Evolutionary conservation across 140 eudicot genomes (phyloP).

Genomic region (Oenanthe javanica): DNA sequence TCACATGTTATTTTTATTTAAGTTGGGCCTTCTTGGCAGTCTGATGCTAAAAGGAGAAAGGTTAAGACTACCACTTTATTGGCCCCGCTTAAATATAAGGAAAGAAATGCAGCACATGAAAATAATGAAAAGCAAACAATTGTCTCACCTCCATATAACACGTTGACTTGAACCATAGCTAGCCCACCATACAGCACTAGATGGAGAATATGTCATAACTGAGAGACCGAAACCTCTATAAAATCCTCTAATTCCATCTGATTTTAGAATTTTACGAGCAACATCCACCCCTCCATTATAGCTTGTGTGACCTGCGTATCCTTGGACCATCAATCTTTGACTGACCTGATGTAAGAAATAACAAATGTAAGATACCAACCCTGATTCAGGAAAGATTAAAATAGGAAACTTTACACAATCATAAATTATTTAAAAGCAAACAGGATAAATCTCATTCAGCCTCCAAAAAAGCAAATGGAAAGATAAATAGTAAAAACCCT

Average conservation of each 20-base stretch:
- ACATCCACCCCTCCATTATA: slow-evolving; percentile 93
- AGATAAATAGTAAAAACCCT: background rate
- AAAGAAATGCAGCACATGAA: background rate
- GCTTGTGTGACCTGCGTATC: slow-evolving; percentile 88
- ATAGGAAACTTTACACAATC: background rate
- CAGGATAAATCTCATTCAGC: background rate
- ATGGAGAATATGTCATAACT: slow-evolving; percentile 86
- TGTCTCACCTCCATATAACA: slow-evolving; percentile 76
- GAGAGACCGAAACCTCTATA: slow-evolving; percentile 96
- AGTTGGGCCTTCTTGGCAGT: background rate
- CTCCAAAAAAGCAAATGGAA: background rate
- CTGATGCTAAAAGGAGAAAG: background rate
- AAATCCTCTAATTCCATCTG: slow-evolving; percentile 95
- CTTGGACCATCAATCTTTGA: slow-evolving; percentile 98
- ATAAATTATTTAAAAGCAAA: background rate
- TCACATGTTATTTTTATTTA: background rate
- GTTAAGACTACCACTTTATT: background rate
- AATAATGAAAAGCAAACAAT: slow-evolving; percentile 1
- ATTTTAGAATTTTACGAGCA: slow-evolving; percentile 68
- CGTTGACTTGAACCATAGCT: slow-evolving; percentile 99
- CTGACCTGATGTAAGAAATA: slow-evolving; percentile 52
- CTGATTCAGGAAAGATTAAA: too few species aligned
- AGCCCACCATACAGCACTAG: slow-evolving; percentile 99
- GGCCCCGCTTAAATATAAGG: background rate
- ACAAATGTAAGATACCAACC: background rate